Evolutionary conservation across 768 basidiomycete genomes (phyloP).

Genomic region (Crepidotus variabilis): DNA sequence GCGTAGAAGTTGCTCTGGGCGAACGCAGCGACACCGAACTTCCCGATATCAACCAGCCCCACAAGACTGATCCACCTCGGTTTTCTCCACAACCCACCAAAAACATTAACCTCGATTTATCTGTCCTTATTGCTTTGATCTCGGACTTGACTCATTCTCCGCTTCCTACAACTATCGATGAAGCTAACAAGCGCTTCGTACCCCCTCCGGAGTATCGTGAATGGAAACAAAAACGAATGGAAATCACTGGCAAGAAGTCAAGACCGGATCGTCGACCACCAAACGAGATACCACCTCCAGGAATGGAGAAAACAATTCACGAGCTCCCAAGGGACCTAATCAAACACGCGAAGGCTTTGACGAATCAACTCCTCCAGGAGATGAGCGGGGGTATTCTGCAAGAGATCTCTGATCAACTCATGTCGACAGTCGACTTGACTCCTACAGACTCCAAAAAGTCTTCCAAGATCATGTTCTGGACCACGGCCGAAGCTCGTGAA

Average conservation of each 20-base stretch:
- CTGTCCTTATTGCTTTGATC: slow-evolving; percentile 77
- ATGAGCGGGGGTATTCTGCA: slow-evolving; percentile 59
- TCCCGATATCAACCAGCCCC: slow-evolving; percentile 2
- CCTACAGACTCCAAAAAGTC: neutral
- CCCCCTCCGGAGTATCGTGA: slow-evolving; percentile 53
- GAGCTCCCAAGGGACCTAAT: slow-evolving; percentile 34
- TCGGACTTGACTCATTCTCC: slow-evolving; percentile 78
- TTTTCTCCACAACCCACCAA: slow-evolving; percentile 40
- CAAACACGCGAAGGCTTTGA: slow-evolving; percentile 67
- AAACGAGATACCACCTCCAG: slow-evolving; percentile 1
- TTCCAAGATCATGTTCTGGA: slow-evolving; percentile 64
- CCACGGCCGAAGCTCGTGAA: slow-evolving; percentile 70
- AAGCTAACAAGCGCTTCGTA: slow-evolving; percentile 62
- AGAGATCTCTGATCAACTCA: slow-evolving; percentile 53
- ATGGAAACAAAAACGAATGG: slow-evolving; percentile 47
- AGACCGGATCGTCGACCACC: neutral
- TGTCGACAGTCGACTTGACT: slow-evolving; percentile 7
- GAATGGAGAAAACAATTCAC: slow-evolving; percentile 23
- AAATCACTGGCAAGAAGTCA: slow-evolving; percentile 14
- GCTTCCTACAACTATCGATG: slow-evolving; percentile 52
- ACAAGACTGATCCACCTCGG: neutral
- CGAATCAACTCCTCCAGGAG: slow-evolving; percentile 72
- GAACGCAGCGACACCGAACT: slow-evolving; percentile 35
- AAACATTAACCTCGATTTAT: slow-evolving; percentile 78
- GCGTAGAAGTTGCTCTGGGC: slow-evolving; percentile 64